Base-by-base conservation (phyloP, 2,329 filamentous ascomycete species). In the Aspergillus chevalieri region DNA sequence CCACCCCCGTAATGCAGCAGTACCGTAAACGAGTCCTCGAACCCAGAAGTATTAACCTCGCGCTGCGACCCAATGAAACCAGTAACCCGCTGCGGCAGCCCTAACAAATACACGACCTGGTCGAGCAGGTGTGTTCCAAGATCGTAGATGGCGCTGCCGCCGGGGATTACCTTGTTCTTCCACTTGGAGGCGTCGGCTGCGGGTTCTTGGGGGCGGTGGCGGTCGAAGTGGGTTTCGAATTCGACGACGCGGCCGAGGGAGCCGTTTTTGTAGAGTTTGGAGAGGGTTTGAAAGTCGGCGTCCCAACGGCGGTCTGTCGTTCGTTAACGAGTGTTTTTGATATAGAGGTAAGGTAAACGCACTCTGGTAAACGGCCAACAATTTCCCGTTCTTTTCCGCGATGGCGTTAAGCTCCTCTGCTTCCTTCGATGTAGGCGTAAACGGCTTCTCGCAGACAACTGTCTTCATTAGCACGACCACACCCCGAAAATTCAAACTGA, bases 391-490 rank as follows among this genome's bases (percentile, higher is more conserved):
- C 51, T 77, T 66, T 54, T 75, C 67, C 8, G 84, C 79, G 45
- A 84, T 70, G 8, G 68, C 66, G 42, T 80, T 77, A 6, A 92
- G 79, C 57, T 80, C 70, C 30, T 81, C 76, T 9, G 87, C 87
- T 69, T 91, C 83, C 50, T 79, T 74, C 1, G 79, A 74, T 1
- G 83, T 86, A 17, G 87, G 84, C 10, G 88, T 86, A 65, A 92
- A 92, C 2, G 88, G 88, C 74, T 92, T 92, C 74, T 92, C 88
- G 44, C 86, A 85, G 47, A 92, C 75, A 22, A 91, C 85, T 75
- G 47, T 30, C 8, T 14, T 9, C 30, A 36, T 45, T 14, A 21
- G 43, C 15, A 33, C 6, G 2, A 19, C 9, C 30, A 7, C 8
- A 24, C 19, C 12, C 3, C 14, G 9, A 17, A 2, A 17, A 30